Percentiles rank a stretch among this genome's conserved stretches.
phyloP scores from a whole-genome alignment of 202 grass and related monocot species.

The Eragrostis tef region DNA sequence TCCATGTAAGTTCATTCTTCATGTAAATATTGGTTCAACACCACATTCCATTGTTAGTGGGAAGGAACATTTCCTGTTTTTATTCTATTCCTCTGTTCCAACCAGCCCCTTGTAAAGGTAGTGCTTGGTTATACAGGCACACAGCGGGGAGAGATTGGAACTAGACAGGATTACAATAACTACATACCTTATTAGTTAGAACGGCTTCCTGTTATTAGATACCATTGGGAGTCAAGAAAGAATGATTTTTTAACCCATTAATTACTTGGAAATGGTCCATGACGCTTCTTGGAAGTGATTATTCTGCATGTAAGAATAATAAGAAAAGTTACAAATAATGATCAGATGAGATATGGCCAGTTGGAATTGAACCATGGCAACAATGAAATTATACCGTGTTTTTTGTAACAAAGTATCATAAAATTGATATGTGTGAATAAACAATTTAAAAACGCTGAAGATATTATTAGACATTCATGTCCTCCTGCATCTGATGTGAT shows the following conservation, averaged over 20 bases:
- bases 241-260: neutral
- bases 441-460: neutral
- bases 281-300: neutral
- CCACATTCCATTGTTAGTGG: neutral
- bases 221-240: neutral
- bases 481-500: neutral
- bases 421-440: constrained; percentile 8
- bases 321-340: neutral
- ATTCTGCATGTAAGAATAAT: neutral
- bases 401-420: neutral
- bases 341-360: neutral
- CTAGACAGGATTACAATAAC: neutral
- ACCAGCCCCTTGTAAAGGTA: too few relatives aligned
- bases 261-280: neutral
- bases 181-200: neutral
- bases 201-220: neutral
- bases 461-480: neutral
- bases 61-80: neutral
- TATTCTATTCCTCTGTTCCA: neutral
- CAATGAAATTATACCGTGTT: neutral
- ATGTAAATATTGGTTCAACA: constrained; percentile 32
- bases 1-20: constrained; percentile 38
- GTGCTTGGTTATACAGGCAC: too few relatives aligned
- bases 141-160: too few relatives aligned
- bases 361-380: neutral